Evolutionary conservation across 805 yeast species (phyloP).

Genomic region (Kluyveromyces starmeri): DNA sequence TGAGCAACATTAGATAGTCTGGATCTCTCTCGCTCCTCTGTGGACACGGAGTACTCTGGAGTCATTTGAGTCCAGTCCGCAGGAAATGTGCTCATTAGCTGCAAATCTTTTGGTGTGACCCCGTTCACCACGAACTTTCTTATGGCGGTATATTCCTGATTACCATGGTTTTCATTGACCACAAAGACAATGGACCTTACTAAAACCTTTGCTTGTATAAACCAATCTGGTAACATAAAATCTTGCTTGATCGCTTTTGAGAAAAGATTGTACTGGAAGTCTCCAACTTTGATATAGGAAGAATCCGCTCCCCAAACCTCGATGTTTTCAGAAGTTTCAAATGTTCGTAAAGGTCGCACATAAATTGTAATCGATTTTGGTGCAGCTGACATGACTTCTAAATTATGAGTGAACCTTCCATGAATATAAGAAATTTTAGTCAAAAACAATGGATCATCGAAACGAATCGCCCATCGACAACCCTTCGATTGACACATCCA

Average conservation of each 20-base stretch:
- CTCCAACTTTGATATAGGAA: slow-evolving; percentile 22
- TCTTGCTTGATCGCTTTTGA: slow-evolving; percentile 22
- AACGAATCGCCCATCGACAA: slow-evolving; percentile 31
- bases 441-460: slow-evolving; percentile 32
- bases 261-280: slow-evolving; percentile 21
- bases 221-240: slow-evolving; percentile 25
- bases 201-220: slow-evolving; percentile 24
- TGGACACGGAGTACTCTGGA: slow-evolving; percentile 16
- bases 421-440: slow-evolving; percentile 31
- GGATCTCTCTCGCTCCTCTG: slow-evolving; percentile 7
- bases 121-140: slow-evolving; percentile 37
- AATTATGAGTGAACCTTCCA: slow-evolving; percentile 30
- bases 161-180: slow-evolving; percentile 31
- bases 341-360: slow-evolving; percentile 11
- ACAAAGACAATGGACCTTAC: slow-evolving; percentile 28
- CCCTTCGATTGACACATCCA: slow-evolving; percentile 26
- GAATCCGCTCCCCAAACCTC: slow-evolving; percentile 13
- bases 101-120: slow-evolving; percentile 30
- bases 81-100: slow-evolving; percentile 15
- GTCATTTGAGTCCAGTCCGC: slow-evolving; percentile 13
- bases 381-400: slow-evolving; percentile 32
- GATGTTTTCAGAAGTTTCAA: not conserved
- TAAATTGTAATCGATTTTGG: slow-evolving; percentile 31
- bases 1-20: slow-evolving; percentile 8
- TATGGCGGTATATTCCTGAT: slow-evolving; percentile 29